Base-by-base conservation (phyloP, 2,329 filamentous ascomycete species). In the Alternaria burnsii region DNA sequence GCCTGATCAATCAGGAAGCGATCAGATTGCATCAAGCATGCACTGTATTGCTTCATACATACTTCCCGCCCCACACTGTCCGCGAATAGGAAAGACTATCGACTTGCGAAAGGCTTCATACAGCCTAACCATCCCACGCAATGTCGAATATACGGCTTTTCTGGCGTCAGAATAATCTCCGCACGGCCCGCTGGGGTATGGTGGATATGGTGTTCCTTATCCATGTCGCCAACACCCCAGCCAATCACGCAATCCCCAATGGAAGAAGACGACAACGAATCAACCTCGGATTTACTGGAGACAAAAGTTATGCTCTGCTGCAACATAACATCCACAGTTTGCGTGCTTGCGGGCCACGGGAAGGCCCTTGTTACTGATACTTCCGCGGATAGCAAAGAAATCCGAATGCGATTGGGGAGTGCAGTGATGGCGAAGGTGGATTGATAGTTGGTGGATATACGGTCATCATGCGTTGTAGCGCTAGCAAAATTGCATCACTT, bases 221-320 rank as follows among this genome's bases (percentile, higher is more conserved):
- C 50, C 38, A 73, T 75, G 73, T 75, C 67, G 74, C 68, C 62
- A 71, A 53, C 28, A 52, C 47, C 69, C 67, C 58, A 58, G 69
- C 72, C 70, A 73, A 76, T 77, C 69, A 75, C 75, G 75, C 74
- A 71, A 77, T 76, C 41, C 50, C 61, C 58, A 55, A 65, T 66
- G 55, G 61, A 67, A 40, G 36, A 28, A 24, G 18, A 46, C 20
- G 24, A 63, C 62, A 53, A 57, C 73, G 65, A 73, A 74, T 71
- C 67, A 74, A 24, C 62, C 60, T 56, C 41, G 52, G 38, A 50
- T 51, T 54, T 55, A 41, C 50, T 16, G 32, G 6, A 40, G 32
- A 52, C n/a, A 26, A 36, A 41, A 28, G 20, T 24, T 22, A 16
- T 20, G 26, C 18, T 24, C 26, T 12, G 5, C 38, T 30, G 50